Evolutionary conservation across 2,329 filamentous ascomycete genomes (phyloP).

Genomic region (Neophaeococcomyces aloes): DNA sequence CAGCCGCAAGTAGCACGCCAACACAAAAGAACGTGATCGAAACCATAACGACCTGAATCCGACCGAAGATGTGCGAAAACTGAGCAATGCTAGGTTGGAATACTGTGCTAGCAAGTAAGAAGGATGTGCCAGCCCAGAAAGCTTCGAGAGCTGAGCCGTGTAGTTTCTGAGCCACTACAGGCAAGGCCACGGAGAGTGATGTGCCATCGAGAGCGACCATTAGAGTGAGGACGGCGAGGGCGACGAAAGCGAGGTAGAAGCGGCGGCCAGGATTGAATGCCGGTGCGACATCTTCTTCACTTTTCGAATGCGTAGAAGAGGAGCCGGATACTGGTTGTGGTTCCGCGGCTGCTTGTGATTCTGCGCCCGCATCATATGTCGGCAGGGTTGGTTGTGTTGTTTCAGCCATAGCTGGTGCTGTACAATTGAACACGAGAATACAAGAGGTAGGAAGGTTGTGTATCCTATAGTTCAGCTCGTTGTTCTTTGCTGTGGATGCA

Average conservation of each 20-base stretch:
- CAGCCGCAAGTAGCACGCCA: constrained; percentile 34
- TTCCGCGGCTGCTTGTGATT: neutral
- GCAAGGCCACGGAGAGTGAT: constrained; percentile 48
- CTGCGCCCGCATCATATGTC: too few relatives aligned
- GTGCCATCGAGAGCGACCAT: constrained; percentile 58
- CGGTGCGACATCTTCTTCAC: constrained; percentile 6
- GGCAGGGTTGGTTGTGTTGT: too few relatives aligned
- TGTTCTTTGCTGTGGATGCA: too few relatives aligned
- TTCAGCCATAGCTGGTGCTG: too few relatives aligned
- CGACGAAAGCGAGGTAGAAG: constrained; percentile 41
- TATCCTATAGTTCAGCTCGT: too few relatives aligned
- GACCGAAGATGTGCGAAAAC: constrained; percentile 40
- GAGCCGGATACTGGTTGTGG: neutral
- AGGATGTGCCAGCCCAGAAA: constrained; percentile 63
- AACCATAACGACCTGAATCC: constrained; percentile 32
- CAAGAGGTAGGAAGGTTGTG: too few relatives aligned
- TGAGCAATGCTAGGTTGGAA: constrained; percentile 42
- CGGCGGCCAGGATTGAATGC: constrained; percentile 15
- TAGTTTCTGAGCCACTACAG: constrained; percentile 43
- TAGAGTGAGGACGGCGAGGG: constrained; percentile 46
- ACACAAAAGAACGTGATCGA: constrained; percentile 35
- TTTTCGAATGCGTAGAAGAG: constrained; percentile 7
- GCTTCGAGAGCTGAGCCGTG: constrained; percentile 48
- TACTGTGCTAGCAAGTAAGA: constrained; percentile 54
- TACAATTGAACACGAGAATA: too few relatives aligned